Conservation (phyloP, 768 basidiomycete genomes). For the Podaxis sp. region DNA sequence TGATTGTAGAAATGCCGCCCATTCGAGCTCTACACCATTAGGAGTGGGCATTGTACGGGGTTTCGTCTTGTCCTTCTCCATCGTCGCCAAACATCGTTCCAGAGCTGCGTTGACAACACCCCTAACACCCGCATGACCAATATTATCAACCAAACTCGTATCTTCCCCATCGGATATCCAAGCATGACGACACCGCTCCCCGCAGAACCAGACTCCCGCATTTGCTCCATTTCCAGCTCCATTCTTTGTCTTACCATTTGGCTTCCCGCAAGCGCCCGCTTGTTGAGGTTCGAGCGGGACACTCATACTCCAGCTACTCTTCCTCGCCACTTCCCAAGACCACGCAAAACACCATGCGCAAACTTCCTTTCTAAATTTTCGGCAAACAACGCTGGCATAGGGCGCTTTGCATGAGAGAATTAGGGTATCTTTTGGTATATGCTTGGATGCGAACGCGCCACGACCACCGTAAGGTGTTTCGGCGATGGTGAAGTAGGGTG, state of each 20-base stretch:
- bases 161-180: conserved; percentile 38
- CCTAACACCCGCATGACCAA: conserved; percentile 29
- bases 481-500: conserved; percentile 23
- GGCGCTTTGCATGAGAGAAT: conserved; percentile 48
- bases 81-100: conserved; percentile 25
- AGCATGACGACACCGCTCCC: conserved; percentile 40
- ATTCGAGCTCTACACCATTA: background rate
- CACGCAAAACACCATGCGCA: conserved; percentile 68
- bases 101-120: conserved; percentile 34
- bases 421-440: conserved; percentile 42
- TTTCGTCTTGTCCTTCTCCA: conserved; percentile 10
- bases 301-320: conserved; percentile 42
- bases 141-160: background rate
- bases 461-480: conserved; percentile 50
- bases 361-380: conserved; percentile 65
- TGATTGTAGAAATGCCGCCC: conserved; percentile 16
- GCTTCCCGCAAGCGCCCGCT: background rate
- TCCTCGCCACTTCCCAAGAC: conserved; percentile 43
- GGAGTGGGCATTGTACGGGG: background rate
- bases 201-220: conserved; percentile 59
- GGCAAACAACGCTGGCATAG: conserved; percentile 58
- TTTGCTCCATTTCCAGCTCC: conserved; percentile 21
- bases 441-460: conserved; percentile 46
- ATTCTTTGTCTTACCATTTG: background rate
- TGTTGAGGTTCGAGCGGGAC: conserved; percentile 15